Base-by-base conservation (phyloP, 768 basidiomycete genomes). In the Hirschioporus abietinus region DNA sequence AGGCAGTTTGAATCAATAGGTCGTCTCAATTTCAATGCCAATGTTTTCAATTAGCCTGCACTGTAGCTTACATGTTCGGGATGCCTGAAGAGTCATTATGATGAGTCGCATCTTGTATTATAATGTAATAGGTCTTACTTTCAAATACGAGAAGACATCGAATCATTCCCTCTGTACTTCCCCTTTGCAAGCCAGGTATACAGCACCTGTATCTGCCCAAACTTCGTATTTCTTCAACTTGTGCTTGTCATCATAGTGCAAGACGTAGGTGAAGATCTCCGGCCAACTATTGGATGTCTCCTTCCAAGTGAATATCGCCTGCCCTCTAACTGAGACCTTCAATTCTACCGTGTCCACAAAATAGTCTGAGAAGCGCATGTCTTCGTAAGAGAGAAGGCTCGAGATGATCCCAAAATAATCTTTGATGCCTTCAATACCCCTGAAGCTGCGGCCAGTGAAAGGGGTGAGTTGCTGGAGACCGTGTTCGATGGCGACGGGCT, bases 131-230 rank as follows among this genome's bases (percentile, higher is more conserved):
- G 30, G 12, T 5, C 42, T 52, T 10, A 52, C 42, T 6, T 52
- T 52, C 42, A 10, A 36, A 36, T 36, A n/a, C n/a, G n/a, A 36
- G 35, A 15, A 7, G 15, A 36, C 12, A 15, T 15, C 15, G 3
- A 52, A 12, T 52, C 42, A 52, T 12, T 15, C 42, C 12, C 42
- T 52, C 42, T 52, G 12, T 52, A 52, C 2, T 52, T 77, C 70
- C n/a, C 87, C 86, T 25, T 74, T 77, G 52, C 83, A 79, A 6
- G 87, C 88, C 17, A 89, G 79, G 74, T 86, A 87, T 10, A 85
- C 82, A 6, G 87, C 84, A 12, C 86, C 88, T 7, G 87, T 84
- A 74, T 90, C 88, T 12, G 85, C 86, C 88, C 88, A 90, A 1
- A 89, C 81, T 71, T 89, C 84, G 79, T 87, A 88, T 58, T 80